Evolutionary conservation across 2,329 filamentous ascomycete genomes (phyloP), one percentile per base, ranked within the genome.

Genomic region (Epichloe uncinata): DNA sequence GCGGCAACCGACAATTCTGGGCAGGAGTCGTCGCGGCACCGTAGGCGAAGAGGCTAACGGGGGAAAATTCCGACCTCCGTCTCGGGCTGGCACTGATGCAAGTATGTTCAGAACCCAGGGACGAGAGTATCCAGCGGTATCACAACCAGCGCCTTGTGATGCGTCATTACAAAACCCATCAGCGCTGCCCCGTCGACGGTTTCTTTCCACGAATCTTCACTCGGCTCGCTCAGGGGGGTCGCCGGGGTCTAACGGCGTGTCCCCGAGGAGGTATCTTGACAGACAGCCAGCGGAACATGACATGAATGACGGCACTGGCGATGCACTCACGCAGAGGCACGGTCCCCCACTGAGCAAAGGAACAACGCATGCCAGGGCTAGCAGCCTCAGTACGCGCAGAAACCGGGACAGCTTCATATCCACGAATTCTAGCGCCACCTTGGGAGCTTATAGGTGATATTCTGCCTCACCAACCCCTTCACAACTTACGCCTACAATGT

Each of bases 21-120:
- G 72, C 15, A 71, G 74, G 46, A 65, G 64, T 40, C 69, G 75
- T 22, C 68, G 74, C 37, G 67, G 66, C 12, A 73, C 73, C 35
- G 61, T 71, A 33, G 70, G 70, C 13, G 69, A 73, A 34, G 69
- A 77, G 2, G 73, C 75, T 12, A 73, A 77, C 1, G 73, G 18
- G 18, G 43, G 60, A n/a, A 67, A 70, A 34, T 72, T 75, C 54
- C 73, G 75, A n/a, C 70, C 74, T 2, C 77, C 78, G 1, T 81
- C 79, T 4, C 70, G 81, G 22, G 78, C 78, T 4, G 65, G 69
- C 36, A 82, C 78, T 0, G 80, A 84, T 52, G 69, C 73, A 48
- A 72, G 68, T 30, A 58, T 64, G 54, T 52, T 71, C 66, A 56
- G 63, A 41, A 50, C 52, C 37, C 51, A 54, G n/a, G 51, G 58